A percentile compares a stretch with the other conserved stretches of the same genome.
Conservation (phyloP, 2,329 filamentous ascomycete genomes). For the Colletotrichum sp. region DNA sequence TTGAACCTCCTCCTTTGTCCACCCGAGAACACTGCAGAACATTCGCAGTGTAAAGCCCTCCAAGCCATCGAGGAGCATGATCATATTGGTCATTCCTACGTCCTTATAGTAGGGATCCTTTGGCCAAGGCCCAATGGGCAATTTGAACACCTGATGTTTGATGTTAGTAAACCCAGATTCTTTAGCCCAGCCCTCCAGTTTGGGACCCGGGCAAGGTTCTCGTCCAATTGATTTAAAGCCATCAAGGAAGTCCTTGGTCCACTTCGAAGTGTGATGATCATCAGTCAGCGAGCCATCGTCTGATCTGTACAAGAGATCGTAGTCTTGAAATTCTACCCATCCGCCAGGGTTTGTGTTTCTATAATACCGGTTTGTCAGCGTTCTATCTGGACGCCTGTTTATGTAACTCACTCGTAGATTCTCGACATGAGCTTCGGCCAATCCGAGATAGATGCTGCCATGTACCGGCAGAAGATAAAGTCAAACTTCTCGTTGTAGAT, state of each 20-base stretch:
- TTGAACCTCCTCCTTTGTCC: constrained; percentile 30
- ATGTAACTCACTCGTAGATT: constrained; percentile 25
- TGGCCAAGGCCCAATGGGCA: constrained; percentile 39
- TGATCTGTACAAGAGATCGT: constrained; percentile 19
- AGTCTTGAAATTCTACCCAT: constrained; percentile 31
- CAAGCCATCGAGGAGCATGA: constrained; percentile 23
- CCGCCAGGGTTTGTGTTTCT: constrained; percentile 39
- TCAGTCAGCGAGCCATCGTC: constrained; percentile 26
- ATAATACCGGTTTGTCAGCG: not conserved
- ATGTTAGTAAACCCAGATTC: constrained; percentile 42
- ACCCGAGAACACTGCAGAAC: constrained; percentile 34
- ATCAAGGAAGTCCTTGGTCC: constrained; percentile 25
- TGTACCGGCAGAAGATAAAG: constrained; percentile 40
- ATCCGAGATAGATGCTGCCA: constrained; percentile 35
- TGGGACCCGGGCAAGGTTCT: constrained; percentile 24
- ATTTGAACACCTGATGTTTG: constrained; percentile 34
- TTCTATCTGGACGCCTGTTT: not conserved
- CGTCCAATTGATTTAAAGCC: constrained; percentile 28
- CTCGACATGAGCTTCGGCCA: constrained; percentile 29
- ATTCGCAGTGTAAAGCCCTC: constrained; percentile 29
- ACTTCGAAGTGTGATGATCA: constrained; percentile 7
- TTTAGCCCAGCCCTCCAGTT: constrained; percentile 30
- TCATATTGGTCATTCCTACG: constrained; percentile 18
- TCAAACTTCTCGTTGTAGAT: constrained; percentile 29
- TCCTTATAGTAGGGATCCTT: constrained; percentile 26